Conservation (phyloP, 2,329 filamentous ascomycete species). For the Botrytis porri region DNA sequence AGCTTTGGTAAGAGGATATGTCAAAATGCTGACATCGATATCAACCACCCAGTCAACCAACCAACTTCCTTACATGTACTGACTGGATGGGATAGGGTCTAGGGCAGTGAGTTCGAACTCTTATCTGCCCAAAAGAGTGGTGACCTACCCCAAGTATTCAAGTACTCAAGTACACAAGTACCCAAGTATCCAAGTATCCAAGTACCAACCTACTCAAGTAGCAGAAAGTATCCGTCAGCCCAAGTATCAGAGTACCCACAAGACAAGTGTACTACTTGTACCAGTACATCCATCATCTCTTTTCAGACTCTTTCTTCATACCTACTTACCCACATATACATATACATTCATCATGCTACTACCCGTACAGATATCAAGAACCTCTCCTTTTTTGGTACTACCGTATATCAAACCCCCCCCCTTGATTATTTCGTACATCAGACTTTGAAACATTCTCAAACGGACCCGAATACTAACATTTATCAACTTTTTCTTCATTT, state of each 20-base stretch:
- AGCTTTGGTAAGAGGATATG: background rate
- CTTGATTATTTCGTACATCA: background rate
- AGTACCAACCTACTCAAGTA: background rate
- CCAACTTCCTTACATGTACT: background rate
- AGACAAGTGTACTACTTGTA: background rate
- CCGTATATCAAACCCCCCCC: background rate
- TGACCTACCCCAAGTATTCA: background rate
- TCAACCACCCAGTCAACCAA: background rate
- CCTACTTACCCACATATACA: background rate
- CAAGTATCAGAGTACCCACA: background rate
- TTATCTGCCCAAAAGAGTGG: background rate
- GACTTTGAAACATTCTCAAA: background rate
- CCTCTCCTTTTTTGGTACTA: background rate
- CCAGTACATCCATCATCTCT: background rate
- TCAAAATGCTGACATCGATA: background rate
- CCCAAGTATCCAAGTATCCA: background rate
- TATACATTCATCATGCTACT: background rate
- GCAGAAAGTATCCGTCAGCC: background rate
- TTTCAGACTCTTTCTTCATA: background rate
- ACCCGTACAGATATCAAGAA: background rate
- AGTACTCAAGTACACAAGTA: background rate
- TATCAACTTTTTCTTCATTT: background rate
- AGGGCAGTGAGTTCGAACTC: background rate
- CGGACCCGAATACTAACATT: slow-evolving; percentile 12
- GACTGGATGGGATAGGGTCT: background rate